phyloP scores from a whole-genome alignment of 768 basidiomycete genomes.

The Agaricus subrufescens region DNA sequence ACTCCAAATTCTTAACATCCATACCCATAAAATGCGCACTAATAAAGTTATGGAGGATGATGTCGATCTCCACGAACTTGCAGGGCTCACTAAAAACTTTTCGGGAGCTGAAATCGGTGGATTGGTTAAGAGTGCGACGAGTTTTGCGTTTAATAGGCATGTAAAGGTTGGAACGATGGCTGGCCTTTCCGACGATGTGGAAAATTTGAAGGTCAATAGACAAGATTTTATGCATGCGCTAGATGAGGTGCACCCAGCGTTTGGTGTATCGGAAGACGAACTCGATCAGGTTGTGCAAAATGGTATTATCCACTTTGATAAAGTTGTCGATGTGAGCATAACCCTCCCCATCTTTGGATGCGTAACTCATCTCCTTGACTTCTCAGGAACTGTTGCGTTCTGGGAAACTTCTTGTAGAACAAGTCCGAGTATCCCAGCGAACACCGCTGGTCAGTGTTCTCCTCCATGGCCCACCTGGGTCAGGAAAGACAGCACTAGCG shows the following conservation, averaged over 20 bases:
- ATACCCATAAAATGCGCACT: slow-evolving; percentile 89
- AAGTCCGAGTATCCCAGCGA: slow-evolving; percentile 84
- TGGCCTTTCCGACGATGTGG: slow-evolving; percentile 93
- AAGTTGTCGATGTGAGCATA: slow-evolving; percentile 66
- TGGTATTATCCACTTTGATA: slow-evolving; percentile 89
- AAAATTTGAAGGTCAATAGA: slow-evolving; percentile 84
- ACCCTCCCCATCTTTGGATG: neutral
- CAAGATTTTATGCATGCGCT: slow-evolving; percentile 86
- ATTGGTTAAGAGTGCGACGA: slow-evolving; percentile 95
- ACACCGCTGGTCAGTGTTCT: slow-evolving; percentile 91
- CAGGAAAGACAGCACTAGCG: slow-evolving; percentile 93
- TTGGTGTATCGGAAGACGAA: slow-evolving; percentile 97
- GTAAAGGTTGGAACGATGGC: slow-evolving; percentile 98
- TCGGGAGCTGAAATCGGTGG: slow-evolving; percentile 96
- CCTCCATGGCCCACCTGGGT: slow-evolving; percentile 83
- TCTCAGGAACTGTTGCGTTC: slow-evolving; percentile 78
- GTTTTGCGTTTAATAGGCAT: slow-evolving; percentile 96
- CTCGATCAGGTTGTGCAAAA: slow-evolving; percentile 90
- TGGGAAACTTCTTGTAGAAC: slow-evolving; percentile 86
- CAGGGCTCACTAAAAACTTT: slow-evolving; percentile 89
- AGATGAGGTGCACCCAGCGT: slow-evolving; percentile 93
- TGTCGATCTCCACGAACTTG: slow-evolving; percentile 81
- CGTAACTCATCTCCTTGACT: neutral
- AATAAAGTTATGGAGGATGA: slow-evolving; percentile 88
- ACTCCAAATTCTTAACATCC: slow-evolving; percentile 90